These are phyloP conservation scores for Lolium multiflorum DNA, from an alignment of 176 grass and related monocot genomes.

Conservation along the genomic window DNA sequence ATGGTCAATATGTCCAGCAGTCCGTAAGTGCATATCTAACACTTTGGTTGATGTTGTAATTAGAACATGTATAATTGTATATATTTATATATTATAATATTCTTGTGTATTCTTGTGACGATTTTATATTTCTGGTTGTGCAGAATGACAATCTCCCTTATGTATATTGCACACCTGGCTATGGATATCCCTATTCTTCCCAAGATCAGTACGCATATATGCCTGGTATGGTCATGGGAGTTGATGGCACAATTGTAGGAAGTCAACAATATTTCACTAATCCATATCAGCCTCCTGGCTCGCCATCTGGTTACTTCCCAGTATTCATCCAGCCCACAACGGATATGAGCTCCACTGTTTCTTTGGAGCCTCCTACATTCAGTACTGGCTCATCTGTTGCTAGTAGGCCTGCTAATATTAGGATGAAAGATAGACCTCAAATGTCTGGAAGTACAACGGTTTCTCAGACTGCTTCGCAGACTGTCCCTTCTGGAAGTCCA, in stretches of 20 bases:
- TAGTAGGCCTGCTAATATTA: conserved; percentile 48
- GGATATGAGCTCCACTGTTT: conserved; percentile 52
- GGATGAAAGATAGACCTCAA: conserved; percentile 43
- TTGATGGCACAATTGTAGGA: conserved; percentile 50
- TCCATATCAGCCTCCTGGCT: conserved; percentile 57
- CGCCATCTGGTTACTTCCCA: conserved; percentile 59
- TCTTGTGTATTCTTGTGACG: conserved; percentile 15
- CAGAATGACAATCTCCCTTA: conserved; percentile 65
- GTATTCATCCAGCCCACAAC: conserved; percentile 55
- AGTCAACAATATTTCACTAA: conserved; percentile 54
- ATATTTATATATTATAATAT: conserved; percentile 12
- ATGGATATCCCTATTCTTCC: conserved; percentile 62
- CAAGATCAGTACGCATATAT: conserved; percentile 62
- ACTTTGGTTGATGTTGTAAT: conserved; percentile 25
- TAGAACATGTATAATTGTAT: neutral
- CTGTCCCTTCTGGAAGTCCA: conserved; percentile 37
- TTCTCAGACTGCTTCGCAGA: conserved; percentile 47
- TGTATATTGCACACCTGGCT: conserved; percentile 72
- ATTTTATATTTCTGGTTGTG: conserved; percentile 46
- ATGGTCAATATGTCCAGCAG: conserved; percentile 63
- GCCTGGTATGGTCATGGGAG: conserved; percentile 45
- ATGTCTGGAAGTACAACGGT: conserved; percentile 51
- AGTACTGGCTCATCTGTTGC: conserved; percentile 41
- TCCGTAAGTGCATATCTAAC: conserved; percentile 36
- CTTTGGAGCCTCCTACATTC: conserved; percentile 43